Evolutionary conservation across 164 flowering plant species (phyloP).

Genomic region (Liquidambar formosana): DNA sequence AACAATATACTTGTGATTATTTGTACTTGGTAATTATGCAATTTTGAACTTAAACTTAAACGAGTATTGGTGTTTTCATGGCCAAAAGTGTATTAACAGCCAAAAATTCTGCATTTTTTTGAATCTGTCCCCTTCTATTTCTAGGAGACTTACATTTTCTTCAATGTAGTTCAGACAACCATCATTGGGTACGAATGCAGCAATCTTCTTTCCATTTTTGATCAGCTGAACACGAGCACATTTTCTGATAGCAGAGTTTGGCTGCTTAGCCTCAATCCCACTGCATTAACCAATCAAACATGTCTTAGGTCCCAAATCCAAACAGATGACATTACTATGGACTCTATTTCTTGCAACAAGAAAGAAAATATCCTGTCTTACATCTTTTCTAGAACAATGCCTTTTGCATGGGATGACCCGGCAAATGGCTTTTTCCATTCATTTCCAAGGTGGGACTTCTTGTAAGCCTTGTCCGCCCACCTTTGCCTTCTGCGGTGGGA

Average conservation of each 20-base stretch:
- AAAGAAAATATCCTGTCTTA: slow-evolving; percentile 7
- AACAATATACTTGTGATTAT: no score
- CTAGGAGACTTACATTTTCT: slow-evolving; percentile 46
- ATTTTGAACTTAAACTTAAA: no score
- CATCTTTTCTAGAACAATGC: slow-evolving; percentile 70
- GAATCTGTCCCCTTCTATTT: not conserved
- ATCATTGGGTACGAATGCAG: slow-evolving; percentile 68
- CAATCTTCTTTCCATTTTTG: slow-evolving; percentile 70
- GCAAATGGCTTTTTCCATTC: slow-evolving; percentile 75
- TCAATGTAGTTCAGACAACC: slow-evolving; percentile 68
- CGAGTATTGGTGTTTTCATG: no score
- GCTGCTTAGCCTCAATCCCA: slow-evolving; percentile 73
- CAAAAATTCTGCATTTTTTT: not conserved
- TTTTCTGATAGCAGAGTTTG: slow-evolving; percentile 67
- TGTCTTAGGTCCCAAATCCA: not conserved
- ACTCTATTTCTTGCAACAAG: not conserved
- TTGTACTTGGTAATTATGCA: no score
- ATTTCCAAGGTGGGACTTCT: slow-evolving; percentile 63
- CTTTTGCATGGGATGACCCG: slow-evolving; percentile 71
- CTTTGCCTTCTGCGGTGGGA: slow-evolving; percentile 52
- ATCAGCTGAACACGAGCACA: slow-evolving; percentile 69
- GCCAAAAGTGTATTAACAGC: no score
- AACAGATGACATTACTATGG: not conserved
- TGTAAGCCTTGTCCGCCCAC: slow-evolving; percentile 67
- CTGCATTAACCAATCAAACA: slow-evolving; percentile 23